Base-by-base conservation (phyloP, 345 rosid species). In the Angophora floribunda region DNA sequence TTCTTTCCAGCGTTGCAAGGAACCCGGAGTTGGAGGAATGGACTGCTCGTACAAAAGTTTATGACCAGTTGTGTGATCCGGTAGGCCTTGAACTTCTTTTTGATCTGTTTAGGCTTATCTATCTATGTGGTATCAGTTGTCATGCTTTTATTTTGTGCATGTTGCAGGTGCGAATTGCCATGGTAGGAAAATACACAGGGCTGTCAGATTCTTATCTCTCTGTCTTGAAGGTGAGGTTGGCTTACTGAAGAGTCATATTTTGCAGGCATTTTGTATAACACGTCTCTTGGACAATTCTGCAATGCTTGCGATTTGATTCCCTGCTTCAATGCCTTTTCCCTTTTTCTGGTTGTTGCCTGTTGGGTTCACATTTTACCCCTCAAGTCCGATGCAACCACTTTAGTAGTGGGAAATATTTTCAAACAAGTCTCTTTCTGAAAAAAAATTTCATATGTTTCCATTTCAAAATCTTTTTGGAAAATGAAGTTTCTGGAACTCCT, bases 111-210 rank as follows among this genome's bases (percentile, higher is more conserved):
- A 88, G 51, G 49, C 70, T 82, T 79, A 50, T 28, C 30, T 52
- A 19, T 41, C 41, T 63, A 14, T 63, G 26, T 41, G 51, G 53
- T 86, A 85, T 84, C 57, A 57, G 49, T 36, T 59, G 91, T 95
- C 45, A 93, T 87, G n/a, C 44, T 85, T 49, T 70, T 44, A 65
- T 87, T 47, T 89, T 8, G 26, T 87, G 53, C 75, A 86, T 36
- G 44, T 85, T 92, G 53, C 93, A 97, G 99, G 99, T 97, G 70
- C 95, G 94, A 93, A 96, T 98, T 89, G 99, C 98, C 70, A 92
- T 98, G 93, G 99, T 98, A 89, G 99, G 99, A 88, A 98, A 98
- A 89, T 98, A 98, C 90, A 97, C 98, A 21, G 96, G 94, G 89
- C 96, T 95, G 87, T 94, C 99, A 57, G 99, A 98, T 94, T 91